Evolutionary conservation across 345 rosid genomes (phyloP), one percentile per base, ranked within the genome.

Genomic region (Draba incana): DNA sequence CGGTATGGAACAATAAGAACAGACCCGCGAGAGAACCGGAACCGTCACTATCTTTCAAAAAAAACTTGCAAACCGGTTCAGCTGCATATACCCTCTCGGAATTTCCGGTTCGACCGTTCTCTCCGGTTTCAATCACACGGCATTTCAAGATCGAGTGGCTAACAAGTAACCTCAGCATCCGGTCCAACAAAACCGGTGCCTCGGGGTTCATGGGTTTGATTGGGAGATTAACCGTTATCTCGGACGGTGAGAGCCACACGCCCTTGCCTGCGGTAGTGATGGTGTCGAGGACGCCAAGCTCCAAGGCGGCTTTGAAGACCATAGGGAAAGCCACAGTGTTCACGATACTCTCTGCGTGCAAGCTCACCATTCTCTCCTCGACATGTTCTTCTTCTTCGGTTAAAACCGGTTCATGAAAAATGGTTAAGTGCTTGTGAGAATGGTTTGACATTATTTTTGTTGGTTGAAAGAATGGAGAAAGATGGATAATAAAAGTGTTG

Each of bases 261-360:
- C 14, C 65, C 0, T 39, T 15, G 20, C 61, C 82, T 3, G 77
- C 78, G 15, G 63, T 63, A 41, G 76, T 78, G 27, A 88, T 71
- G 5, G 79, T 74, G 23, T 82, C 83, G 16, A 86, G 81, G 37
- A 88, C 46, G 6, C 74, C 88, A n/a, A 83, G 80, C 62, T 83
- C 83, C 16, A 81, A 64, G 23, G 87, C 84, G 6, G 90, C 75
- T 47, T 72, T 67, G 53, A 86, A 16, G 27, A 79, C 66, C 88
- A 82, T 83, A 4, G 92, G 84, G 31, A 88, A 59, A 11, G 74
- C 83, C 15, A 74, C 27, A 1, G 78, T 14, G 57, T 74, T 67
- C 0, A 60, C 35, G 4, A 74, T 60, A 16, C 68, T 74, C 63
- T 45, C 63, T 2, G 68, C 78, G 25, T 66, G 78, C 57, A 67